Percentiles rank a stretch among this genome's conserved stretches.
Conservation (phyloP, 495 filamentous ascomycete species). For the Hyaloscypha finlandica region DNA sequence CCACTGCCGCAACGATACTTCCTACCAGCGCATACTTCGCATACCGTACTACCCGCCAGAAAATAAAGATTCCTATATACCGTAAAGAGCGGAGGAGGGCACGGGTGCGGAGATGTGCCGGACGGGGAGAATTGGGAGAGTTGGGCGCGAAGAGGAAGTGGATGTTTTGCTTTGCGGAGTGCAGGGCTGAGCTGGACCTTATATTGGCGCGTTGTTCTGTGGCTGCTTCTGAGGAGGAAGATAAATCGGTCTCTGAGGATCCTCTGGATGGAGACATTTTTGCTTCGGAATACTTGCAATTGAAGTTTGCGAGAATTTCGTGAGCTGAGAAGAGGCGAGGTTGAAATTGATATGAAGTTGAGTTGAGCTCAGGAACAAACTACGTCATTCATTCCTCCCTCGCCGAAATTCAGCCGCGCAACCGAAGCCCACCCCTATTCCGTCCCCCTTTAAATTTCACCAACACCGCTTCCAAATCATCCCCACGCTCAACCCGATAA, state of each 20-base stretch:
- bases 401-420: background rate
- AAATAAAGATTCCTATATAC: slow-evolving; percentile 39
- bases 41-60: slow-evolving; percentile 43
- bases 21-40: slow-evolving; percentile 39
- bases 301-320: background rate
- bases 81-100: slow-evolving; percentile 39
- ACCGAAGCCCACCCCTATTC: background rate
- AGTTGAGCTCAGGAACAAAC: background rate
- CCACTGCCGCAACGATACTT: slow-evolving; percentile 33
- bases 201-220: slow-evolving; percentile 26
- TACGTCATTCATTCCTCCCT: background rate
- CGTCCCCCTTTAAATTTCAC: background rate
- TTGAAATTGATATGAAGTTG: too few species aligned
- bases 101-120: slow-evolving; percentile 36
- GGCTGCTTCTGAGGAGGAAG: slow-evolving; percentile 12
- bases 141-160: slow-evolving; percentile 31
- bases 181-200: slow-evolving; percentile 26
- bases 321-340: background rate
- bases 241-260: background rate
- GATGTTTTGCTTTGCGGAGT: slow-evolving; percentile 27
- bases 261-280: slow-evolving; percentile 32
- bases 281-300: background rate
- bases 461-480: background rate
- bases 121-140: slow-evolving; percentile 29
- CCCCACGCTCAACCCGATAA: background rate